phyloP scores from a whole-genome alignment of 2,329 filamentous ascomycete genomes.

The Cryphonectria japonica region DNA sequence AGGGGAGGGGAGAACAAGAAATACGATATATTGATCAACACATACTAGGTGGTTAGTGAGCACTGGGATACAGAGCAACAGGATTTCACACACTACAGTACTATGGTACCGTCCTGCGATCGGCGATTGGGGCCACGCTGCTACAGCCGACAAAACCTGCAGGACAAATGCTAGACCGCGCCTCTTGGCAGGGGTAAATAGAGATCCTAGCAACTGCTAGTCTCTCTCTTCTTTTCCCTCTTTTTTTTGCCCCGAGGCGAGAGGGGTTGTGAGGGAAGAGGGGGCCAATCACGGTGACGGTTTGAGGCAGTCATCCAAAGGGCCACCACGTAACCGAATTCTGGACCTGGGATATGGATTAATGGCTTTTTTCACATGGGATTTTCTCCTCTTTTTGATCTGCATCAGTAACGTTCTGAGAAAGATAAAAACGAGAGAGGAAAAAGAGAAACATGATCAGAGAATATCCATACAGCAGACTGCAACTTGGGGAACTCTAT shows the following conservation, averaged over 20 bases:
- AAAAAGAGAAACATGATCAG: too few relatives aligned
- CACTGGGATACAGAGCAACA: background rate
- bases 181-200: background rate
- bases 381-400: background rate
- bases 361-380: background rate
- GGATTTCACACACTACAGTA: background rate
- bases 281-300: background rate
- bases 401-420: background rate
- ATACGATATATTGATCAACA: background rate
- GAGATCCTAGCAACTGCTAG: background rate
- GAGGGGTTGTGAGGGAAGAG: background rate
- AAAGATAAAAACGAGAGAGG: too few relatives aligned
- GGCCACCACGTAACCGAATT: background rate
- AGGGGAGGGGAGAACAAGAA: background rate
- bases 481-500: too few relatives aligned
- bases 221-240: background rate
- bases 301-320: background rate
- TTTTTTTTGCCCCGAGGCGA: background rate
- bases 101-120: background rate
- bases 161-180: background rate
- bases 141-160: background rate
- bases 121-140: conserved; percentile 1
- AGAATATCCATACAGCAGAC: too few relatives aligned
- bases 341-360: background rate
- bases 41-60: conserved; percentile 2